phyloP scores from a whole-genome alignment of 805 yeast genomes.

The Nakazawaea wyomingensis region DNA sequence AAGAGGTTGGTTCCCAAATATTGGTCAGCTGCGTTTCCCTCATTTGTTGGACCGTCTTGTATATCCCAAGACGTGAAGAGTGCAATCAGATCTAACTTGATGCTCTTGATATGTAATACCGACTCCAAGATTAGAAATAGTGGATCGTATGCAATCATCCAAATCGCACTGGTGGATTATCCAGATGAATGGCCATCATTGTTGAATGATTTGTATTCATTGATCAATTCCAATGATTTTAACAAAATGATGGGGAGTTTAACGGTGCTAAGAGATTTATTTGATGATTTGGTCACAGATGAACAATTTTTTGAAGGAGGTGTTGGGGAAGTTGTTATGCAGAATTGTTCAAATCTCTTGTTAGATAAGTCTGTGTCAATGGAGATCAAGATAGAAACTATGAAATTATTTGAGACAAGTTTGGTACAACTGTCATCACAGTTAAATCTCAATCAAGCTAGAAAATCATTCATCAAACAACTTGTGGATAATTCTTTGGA shows the following conservation, averaged over 20 bases:
- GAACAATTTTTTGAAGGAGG: conserved; percentile 80
- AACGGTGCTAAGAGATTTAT: conserved; percentile 63
- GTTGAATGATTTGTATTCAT: conserved; percentile 40
- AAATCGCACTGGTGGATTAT: conserved; percentile 81
- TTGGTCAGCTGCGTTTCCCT: conserved; percentile 83
- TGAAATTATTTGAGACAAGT: conserved; percentile 49
- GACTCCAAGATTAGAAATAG: conserved; percentile 60
- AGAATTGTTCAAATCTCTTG: conserved; percentile 42
- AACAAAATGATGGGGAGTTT: conserved; percentile 48
- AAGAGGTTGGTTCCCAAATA: conserved; percentile 62
- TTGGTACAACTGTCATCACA: conserved; percentile 49
- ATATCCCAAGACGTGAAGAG: conserved; percentile 48
- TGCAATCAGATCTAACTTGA: conserved; percentile 42
- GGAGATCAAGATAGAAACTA: conserved; percentile 41
- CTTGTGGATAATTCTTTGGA: conserved; percentile 23
- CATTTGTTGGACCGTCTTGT: conserved; percentile 55
- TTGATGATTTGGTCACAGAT: conserved; percentile 82
- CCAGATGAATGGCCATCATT: conserved; percentile 96
- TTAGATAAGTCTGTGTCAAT: conserved; percentile 23
- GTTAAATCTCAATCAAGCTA: conserved; percentile 31
- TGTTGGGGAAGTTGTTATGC: conserved; percentile 50
- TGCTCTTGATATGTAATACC: conserved; percentile 41
- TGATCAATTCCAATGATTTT: conserved; percentile 27
- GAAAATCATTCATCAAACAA: conserved; percentile 31
- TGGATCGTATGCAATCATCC: conserved; percentile 71